Base-by-base conservation (phyloP, 805 yeast species). In the Lipomyces kockii region DNA sequence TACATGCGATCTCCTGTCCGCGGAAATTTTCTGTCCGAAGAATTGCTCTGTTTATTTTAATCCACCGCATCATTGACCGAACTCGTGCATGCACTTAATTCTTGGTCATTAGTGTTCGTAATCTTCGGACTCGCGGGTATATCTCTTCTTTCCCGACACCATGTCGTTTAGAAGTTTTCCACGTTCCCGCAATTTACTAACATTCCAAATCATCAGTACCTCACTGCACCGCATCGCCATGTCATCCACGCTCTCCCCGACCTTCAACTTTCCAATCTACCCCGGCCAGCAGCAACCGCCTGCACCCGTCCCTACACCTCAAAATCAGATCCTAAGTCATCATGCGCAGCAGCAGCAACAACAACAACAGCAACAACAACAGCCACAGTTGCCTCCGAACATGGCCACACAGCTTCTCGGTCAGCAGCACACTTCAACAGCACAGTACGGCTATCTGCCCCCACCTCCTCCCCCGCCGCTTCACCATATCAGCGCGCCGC, bases 331-430 rank as follows among this genome's bases (percentile, higher is more conserved):
- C 55, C 5, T 35, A 25, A 9, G 34, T 29, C 55, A 25, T 9
- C 29, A 12, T 7, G 14, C 22, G 54, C 62, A n/a, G 60, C 58
- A 14, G 11, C 62, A 20, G 55, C 46, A 35, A 11, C 57, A 58
- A 35, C 65, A 49, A 17, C 46, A 5, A 8, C 54, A 27, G 1
- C 46, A 52, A 12, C 56, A 51, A 25, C 64, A 65, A 39, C 62
- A 61, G 17, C 68, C 57, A 35, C 65, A 43, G 35, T 55, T 34
- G 14, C 62, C 39, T 20, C 61, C 20, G 29, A 43, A 39, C 51
- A 25, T 58, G 25, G 52, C 22, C 27, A 35, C 61, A 14, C 37
- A 32, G 25, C 25, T 32, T 14, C 49, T 35, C 29, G 35, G 35
- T n/a, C 35, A 27, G 57, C 57, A 27, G 32, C 57, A 17, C 20